A percentile compares a stretch with the other conserved stretches of the same genome.
Conservation (phyloP, 2,329 filamentous ascomycete species). For the Cladosporium sp. region DNA sequence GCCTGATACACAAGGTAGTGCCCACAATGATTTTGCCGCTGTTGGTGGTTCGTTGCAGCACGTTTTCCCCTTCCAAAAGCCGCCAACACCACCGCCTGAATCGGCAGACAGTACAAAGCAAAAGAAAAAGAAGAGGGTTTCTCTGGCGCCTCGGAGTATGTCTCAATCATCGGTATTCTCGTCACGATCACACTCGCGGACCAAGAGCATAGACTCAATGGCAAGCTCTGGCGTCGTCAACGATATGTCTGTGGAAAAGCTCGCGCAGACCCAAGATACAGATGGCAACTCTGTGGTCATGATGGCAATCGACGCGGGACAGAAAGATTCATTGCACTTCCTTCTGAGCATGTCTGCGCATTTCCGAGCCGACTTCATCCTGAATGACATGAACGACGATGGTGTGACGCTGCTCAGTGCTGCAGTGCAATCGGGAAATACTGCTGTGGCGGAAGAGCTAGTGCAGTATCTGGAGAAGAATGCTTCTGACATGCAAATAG, state of each 20-base stretch:
- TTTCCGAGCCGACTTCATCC: conserved; percentile 65
- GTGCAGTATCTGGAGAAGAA: conserved; percentile 63
- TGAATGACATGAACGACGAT: conserved; percentile 84
- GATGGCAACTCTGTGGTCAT: conserved; percentile 74
- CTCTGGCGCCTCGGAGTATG: conserved; percentile 78
- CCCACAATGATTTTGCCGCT: conserved; percentile 22
- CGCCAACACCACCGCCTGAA: conserved; percentile 45
- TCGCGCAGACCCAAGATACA: conserved; percentile 65
- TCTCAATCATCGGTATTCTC: conserved; percentile 84
- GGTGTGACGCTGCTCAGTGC: conserved; percentile 85
- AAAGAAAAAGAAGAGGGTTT: conserved; percentile 68
- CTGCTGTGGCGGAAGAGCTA: conserved; percentile 69
- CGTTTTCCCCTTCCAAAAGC: conserved; percentile 84
- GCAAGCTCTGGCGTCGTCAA: conserved; percentile 68
- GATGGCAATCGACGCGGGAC: conserved; percentile 56
- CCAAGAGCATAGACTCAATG: conserved; percentile 71
- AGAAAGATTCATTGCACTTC: conserved; percentile 70
- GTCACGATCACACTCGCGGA: conserved; percentile 63
- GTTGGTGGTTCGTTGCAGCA: conserved; percentile 58
- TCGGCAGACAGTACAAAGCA: conserved; percentile 38
- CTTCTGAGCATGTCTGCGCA: conserved; percentile 72
- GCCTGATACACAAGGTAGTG: background rate
- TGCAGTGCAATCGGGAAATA: conserved; percentile 78
- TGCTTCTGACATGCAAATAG: conserved; percentile 53
- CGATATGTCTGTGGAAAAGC: conserved; percentile 76